Base-by-base conservation (phyloP, 2,329 filamentous ascomycete species). In the Graphiopsis chlorocephala region DNA sequence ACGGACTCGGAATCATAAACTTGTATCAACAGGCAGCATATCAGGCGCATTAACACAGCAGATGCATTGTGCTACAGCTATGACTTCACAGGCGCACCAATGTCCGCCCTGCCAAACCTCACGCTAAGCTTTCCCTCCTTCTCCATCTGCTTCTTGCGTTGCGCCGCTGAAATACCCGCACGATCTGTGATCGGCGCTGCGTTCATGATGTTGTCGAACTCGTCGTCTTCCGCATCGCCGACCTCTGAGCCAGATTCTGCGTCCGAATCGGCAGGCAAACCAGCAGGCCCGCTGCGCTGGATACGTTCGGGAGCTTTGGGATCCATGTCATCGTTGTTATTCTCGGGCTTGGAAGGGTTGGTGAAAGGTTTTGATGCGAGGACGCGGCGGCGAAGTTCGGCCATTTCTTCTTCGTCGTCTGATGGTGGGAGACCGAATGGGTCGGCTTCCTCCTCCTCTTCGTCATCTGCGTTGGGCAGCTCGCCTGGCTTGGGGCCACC, bases 191-290 rank as follows among this genome's bases (percentile, higher is more conserved):
- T 87, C 0, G 92, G 92, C 3, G 92, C 94, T 0, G 95, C 94
- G 71, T 93, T 88, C 73, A 97, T 96, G 77, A 99, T 96, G 69
- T 90, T 90, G 74, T 98, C 94, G 74, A 98, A 97, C 58, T 92
- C 90, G 55, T 90, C 90, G 62, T 95, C 90, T 17, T 87, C 85
- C 7, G 62, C 68, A 11, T 81, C 84, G 20, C 80, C 85, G 64
- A 90, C 86, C 67, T 92, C 90, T 3, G 89, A 91, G 66, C 90
- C 90, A 1, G 90, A 88, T 72, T 90, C 87, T 2, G 85, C 85
- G 61, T 91, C 87, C 0, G 87, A 86, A 64, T 91, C 89, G 28
- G 69, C 67, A 2, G 71, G 67, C 12, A 72, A 58, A 10, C 68
- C 65, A 1, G 63, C 42, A 15, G 69, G 68, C 0, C 85, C 82